Base-by-base conservation (phyloP, 352 stramenopile species). In the Globisporangium paddicum region DNA sequence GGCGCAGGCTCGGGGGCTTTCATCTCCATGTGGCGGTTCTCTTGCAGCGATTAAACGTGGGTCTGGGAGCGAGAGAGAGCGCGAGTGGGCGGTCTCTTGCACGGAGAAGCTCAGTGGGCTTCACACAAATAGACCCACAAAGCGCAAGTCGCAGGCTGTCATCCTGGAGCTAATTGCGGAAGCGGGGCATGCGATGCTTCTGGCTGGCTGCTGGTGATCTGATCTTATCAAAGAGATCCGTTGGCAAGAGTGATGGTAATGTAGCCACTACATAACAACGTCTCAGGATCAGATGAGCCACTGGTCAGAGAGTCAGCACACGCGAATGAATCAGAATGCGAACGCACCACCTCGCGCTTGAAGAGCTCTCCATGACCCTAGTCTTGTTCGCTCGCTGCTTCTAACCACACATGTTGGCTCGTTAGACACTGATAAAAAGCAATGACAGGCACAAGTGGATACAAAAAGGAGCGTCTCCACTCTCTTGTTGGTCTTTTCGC, bases 41-140 rank as follows among this genome's bases (percentile, higher is more conserved):
- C 41, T 47, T 47, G 7, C 40, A 46, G n/a, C n/a, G n/a, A n/a
- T n/a, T n/a, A n/a, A n/a, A 44, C 38, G 38, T 19, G 19, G 38
- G 38, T 44, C 16, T 44, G 38, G 19, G 38, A 44, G 38, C n/a
- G 37, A 44, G 38, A 44, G 37, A 42, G 38, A 44, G 18, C 38
- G 38, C 5, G 38, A 44, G 38, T 44, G 38, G 38, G 35, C 38
- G 13, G 45, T 52, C 46, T 52, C 46, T 52, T 50, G 14, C 16
- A 34, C 11, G 2, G 26, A 21, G 5, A 13, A 10, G 19, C 13
- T 23, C 44, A 32, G 26, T 5, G 14, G 16, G 25, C 30, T 51
- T 35, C 45, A 25, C 45, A 25, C 45, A 51, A 51, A 51, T 51
- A 51, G 45, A 51, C 34, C 7, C 45, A 21, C 46, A 25, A 52